Percentiles rank a stretch among this genome's conserved stretches.
Evolutionary conservation across 345 rosid genomes (phyloP).

Genomic region (Raphanus raphanistrum): DNA sequence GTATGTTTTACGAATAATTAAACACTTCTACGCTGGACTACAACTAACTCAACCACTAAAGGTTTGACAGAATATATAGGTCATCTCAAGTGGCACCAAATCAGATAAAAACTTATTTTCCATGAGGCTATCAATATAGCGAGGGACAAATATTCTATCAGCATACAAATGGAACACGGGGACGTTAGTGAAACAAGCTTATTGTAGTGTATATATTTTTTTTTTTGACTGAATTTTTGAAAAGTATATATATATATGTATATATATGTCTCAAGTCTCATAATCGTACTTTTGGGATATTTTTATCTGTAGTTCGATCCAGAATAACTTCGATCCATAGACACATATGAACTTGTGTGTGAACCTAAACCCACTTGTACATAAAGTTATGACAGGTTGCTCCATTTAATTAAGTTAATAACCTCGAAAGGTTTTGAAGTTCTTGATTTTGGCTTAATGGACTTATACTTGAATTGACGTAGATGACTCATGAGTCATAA

Average conservation of each 20-base stretch:
- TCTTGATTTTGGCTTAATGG: background rate
- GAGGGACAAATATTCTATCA: constrained; percentile 4
- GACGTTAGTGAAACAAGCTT: background rate
- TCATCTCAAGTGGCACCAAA: constrained; percentile 18
- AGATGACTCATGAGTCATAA: background rate
- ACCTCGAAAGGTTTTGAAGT: background rate
- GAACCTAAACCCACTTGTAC: background rate
- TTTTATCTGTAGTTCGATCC: background rate
- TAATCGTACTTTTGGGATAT: background rate
- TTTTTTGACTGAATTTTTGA: too few species aligned
- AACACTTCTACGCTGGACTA: background rate
- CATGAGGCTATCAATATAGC: constrained; percentile 12
- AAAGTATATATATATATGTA: too few species aligned
- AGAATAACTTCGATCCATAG: background rate
- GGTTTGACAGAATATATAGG: background rate
- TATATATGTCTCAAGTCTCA: too few species aligned
- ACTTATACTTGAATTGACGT: background rate
- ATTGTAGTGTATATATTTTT: background rate
- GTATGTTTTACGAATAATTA: background rate
- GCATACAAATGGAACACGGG: background rate
- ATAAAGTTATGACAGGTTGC: background rate
- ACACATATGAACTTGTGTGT: background rate
- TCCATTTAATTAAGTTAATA: background rate
- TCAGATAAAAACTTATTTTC: constrained; percentile 4
- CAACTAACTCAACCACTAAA: background rate